These are phyloP conservation scores for Rheum nobile DNA, from an alignment of 148 eudicot genomes.

Conservation along the genomic window DNA sequence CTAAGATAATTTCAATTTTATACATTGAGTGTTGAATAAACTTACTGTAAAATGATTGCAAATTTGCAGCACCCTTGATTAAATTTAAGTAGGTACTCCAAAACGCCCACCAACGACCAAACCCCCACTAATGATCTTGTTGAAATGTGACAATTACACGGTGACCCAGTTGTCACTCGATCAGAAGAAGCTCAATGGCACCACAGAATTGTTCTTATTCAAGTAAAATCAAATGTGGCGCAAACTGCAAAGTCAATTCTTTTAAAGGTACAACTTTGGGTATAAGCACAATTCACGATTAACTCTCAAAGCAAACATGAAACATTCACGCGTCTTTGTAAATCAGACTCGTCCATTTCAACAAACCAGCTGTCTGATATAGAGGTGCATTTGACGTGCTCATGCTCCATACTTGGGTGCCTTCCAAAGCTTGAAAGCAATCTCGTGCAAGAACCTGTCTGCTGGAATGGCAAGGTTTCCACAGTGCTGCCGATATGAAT, in stretches of 20 bases:
- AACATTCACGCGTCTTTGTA: background rate
- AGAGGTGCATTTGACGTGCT: slow-evolving; percentile 9
- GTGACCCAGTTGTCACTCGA: background rate
- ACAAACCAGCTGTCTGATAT: background rate
- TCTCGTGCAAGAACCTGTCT: slow-evolving; percentile 77
- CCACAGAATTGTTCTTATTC: background rate
- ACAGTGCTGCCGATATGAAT: slow-evolving; percentile 38
- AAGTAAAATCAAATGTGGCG: background rate
- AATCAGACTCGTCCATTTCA: background rate
- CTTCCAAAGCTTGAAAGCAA: slow-evolving; percentile 96
- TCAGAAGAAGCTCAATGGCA: background rate
- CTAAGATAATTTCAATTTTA: too few species aligned
- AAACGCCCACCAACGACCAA: too few species aligned
- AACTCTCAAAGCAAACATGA: background rate
- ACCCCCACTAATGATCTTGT: background rate
- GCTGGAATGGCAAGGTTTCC: slow-evolving; percentile 88
- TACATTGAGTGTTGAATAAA: too few species aligned
- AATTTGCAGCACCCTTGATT: background rate
- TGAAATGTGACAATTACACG: background rate
- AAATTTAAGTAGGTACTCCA: too few species aligned
- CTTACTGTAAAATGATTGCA: too few species aligned
- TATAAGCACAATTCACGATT: background rate
- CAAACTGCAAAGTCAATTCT: background rate
- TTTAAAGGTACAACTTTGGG: background rate
- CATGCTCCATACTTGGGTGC: slow-evolving; percentile 98